A percentile compares a stretch with the other conserved stretches of the same genome.
These are phyloP conservation scores for Panicum hallii DNA, from an alignment of 202 grass and related monocot species.

Conservation along the genomic window DNA sequence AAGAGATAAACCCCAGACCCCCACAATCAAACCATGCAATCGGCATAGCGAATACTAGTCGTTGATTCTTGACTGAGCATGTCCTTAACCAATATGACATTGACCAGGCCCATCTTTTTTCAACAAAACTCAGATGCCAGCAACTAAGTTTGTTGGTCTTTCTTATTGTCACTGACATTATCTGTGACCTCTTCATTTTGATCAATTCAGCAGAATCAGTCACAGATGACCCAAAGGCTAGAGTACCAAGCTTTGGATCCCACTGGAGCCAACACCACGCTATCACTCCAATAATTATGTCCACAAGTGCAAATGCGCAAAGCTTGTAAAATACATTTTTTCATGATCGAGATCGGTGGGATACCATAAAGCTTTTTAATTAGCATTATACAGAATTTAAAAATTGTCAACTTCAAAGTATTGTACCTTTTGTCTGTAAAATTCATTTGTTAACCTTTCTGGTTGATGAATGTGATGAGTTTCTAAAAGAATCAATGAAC, in stretches of 20 bases:
- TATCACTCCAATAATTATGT: slow-evolving; percentile 24
- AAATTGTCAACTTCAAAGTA: not conserved
- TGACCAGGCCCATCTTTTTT: not conserved
- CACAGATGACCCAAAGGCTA: not conserved
- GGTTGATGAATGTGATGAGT: slow-evolving; percentile 6
- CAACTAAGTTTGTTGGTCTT: not conserved
- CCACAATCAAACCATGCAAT: slow-evolving; percentile 17
- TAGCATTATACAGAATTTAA: not conserved
- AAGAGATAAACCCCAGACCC: not conserved
- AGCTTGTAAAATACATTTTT: not conserved
- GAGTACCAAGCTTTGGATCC: not conserved
- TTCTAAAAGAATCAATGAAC: not conserved
- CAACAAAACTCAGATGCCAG: not conserved
- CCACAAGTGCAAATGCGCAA: not conserved
- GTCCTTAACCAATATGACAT: not conserved
- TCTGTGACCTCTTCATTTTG: not conserved
- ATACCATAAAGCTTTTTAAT: not conserved
- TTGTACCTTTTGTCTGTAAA: not conserved
- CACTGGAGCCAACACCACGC: not conserved
- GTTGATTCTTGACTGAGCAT: slow-evolving; percentile 14
- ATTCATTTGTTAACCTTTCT: not conserved
- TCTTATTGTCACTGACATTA: slow-evolving; percentile 13
- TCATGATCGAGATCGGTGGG: not conserved
- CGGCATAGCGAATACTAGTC: not conserved
- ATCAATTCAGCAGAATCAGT: slow-evolving; percentile 22